These are phyloP conservation scores for Flaveria sonorensis DNA, from an alignment of 129 eudicot species.

Conservation along the genomic window DNA sequence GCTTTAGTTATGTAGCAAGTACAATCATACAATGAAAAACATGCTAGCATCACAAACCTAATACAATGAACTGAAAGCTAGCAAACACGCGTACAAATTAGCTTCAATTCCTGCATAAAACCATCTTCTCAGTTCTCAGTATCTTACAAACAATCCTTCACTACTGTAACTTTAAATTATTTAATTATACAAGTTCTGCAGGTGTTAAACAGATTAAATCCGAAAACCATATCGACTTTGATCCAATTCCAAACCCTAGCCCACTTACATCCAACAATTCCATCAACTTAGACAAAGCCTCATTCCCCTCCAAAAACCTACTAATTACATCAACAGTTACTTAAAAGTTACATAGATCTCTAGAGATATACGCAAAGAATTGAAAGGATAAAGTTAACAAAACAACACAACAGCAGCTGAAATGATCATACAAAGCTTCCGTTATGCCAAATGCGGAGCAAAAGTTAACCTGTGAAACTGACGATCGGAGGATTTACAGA, in stretches of 20 bases:
- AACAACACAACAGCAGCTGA: not conserved
- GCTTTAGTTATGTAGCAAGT: too few relatives aligned
- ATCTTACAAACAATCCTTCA: not conserved
- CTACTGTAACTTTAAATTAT: not conserved
- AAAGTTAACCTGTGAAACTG: conserved; percentile 6
- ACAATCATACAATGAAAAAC: not conserved
- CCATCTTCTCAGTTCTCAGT: not conserved
- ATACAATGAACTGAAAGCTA: not conserved
- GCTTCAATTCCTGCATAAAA: not conserved
- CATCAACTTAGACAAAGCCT: not conserved
- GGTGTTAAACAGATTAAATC: not conserved
- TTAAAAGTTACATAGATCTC: not conserved
- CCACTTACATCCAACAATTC: not conserved
- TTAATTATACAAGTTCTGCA: not conserved
- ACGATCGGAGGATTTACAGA: not conserved
- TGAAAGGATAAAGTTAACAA: conserved; percentile 2
- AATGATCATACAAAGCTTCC: not conserved
- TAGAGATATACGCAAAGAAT: not conserved
- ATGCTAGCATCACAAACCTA: conserved; percentile 16
- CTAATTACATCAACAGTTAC: not conserved
- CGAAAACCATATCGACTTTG: not conserved
- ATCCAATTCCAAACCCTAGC: conserved; percentile 17
- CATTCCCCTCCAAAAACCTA: not conserved
- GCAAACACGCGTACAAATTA: conserved; percentile 10
- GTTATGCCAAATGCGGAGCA: not conserved